phyloP scores from a whole-genome alignment of 2,329 filamentous ascomycete genomes.

The Madurella mycetomatis region DNA sequence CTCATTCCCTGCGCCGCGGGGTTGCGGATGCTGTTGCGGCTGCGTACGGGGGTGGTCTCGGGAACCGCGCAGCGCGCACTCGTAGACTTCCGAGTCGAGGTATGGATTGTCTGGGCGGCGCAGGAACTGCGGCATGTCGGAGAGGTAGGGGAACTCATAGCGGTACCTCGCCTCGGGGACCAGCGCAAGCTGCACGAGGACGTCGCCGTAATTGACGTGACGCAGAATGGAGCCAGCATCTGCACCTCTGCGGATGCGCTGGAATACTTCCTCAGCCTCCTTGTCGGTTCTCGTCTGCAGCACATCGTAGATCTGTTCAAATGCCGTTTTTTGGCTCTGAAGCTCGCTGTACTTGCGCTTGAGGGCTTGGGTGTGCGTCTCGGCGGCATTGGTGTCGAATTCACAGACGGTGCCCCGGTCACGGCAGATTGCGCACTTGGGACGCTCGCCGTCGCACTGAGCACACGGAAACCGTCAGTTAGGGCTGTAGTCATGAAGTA shows the following conservation, averaged over 20 bases:
- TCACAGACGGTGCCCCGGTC: slow-evolving; percentile 28
- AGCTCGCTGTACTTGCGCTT: slow-evolving; percentile 31
- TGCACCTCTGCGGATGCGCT: slow-evolving; percentile 33
- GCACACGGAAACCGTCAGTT: background rate
- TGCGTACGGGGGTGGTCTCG: background rate
- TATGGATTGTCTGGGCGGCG: slow-evolving; percentile 28
- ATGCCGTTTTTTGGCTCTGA: slow-evolving; percentile 26
- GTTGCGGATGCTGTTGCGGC: slow-evolving; percentile 7
- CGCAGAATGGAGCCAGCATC: slow-evolving; percentile 31
- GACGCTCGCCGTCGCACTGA: slow-evolving; percentile 31
- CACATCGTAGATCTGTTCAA: slow-evolving; percentile 29
- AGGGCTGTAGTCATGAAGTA: background rate
- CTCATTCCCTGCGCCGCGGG: background rate
- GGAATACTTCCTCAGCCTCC: slow-evolving; percentile 34
- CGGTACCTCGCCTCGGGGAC: slow-evolving; percentile 35
- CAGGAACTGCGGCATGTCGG: slow-evolving; percentile 30
- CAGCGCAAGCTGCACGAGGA: slow-evolving; percentile 36
- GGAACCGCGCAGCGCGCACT: slow-evolving; percentile 13
- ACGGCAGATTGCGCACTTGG: slow-evolving; percentile 29
- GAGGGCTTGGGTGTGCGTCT: slow-evolving; percentile 32
- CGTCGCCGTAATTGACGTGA: slow-evolving; percentile 34
- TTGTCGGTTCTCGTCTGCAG: slow-evolving; percentile 23
- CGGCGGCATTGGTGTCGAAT: slow-evolving; percentile 30
- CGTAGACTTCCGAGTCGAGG: slow-evolving; percentile 30
- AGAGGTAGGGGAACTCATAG: slow-evolving; percentile 37